phyloP scores from a whole-genome alignment of 805 yeast genomes.

The Suhomyces sp. region DNA sequence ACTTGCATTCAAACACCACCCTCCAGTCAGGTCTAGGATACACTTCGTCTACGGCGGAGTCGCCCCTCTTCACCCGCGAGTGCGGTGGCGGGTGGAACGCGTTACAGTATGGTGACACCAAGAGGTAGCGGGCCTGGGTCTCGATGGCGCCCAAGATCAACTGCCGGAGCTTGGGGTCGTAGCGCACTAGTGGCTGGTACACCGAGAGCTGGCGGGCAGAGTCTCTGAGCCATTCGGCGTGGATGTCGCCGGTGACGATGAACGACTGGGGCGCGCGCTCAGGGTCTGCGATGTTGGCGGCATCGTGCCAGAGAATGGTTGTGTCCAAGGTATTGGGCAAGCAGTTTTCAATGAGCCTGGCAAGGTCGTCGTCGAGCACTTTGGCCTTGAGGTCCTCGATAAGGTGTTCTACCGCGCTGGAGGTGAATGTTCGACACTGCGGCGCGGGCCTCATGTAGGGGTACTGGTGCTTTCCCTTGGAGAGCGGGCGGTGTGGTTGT shows the following conservation, averaged over 20 bases:
- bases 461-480: conserved; percentile 51
- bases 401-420: conserved; percentile 58
- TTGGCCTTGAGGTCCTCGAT: conserved; percentile 50
- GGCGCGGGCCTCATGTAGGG: conserved; percentile 77
- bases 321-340: conserved; percentile 89
- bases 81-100: conserved; percentile 83
- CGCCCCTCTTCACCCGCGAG: conserved; percentile 46
- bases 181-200: conserved; percentile 57
- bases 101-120: conserved; percentile 75
- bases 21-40: conserved; percentile 67
- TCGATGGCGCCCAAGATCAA: conserved; percentile 75
- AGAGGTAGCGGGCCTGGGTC: conserved; percentile 67
- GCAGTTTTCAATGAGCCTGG: conserved; percentile 73
- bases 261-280: conserved; percentile 53
- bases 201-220: conserved; percentile 80
- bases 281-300: conserved; percentile 11
- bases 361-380: conserved; percentile 62
- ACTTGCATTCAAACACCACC: conserved; percentile 82
- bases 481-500: conserved; percentile 52
- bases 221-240: conserved; percentile 91
- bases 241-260: conserved; percentile 88
- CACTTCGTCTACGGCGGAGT: conserved; percentile 61
- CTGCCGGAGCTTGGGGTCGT: conserved; percentile 48
- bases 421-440: conserved; percentile 69
- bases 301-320: conserved; percentile 68